Percentiles rank a stretch among this genome's conserved stretches.
Conservation (phyloP, 2,329 filamentous ascomycete species). For the Stagonosporopsis cucurbitacearum region DNA sequence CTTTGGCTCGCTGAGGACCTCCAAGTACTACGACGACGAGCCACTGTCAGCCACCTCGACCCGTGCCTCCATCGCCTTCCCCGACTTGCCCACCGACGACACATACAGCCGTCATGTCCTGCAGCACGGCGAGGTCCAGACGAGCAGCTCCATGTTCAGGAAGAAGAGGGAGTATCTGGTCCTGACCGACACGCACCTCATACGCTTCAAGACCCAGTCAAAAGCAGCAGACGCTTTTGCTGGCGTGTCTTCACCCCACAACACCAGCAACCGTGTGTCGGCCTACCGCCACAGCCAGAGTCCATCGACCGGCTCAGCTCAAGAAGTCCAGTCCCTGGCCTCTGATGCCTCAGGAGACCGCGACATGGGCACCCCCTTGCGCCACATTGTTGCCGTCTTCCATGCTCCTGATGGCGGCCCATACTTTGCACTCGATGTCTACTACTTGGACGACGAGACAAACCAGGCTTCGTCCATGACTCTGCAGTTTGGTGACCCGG, state of each 20-base stretch:
- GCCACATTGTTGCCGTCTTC: conserved; percentile 71
- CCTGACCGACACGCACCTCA: conserved; percentile 70
- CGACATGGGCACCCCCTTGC: conserved; percentile 65
- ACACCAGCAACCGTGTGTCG: conserved; percentile 46
- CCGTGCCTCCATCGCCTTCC: conserved; percentile 51
- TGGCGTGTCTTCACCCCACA: conserved; percentile 38
- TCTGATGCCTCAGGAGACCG: conserved; percentile 60
- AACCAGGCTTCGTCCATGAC: conserved; percentile 67
- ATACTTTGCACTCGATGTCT: conserved; percentile 71
- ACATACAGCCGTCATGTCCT: conserved; percentile 56
- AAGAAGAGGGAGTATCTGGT: conserved; percentile 77
- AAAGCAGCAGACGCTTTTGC: conserved; percentile 69
- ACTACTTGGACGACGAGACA: conserved; percentile 70
- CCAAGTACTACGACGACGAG: conserved; percentile 61
- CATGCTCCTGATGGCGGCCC: conserved; percentile 71
- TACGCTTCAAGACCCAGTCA: conserved; percentile 71
- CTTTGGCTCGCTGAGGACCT: conserved; percentile 64
- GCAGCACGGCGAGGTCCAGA: conserved; percentile 74
- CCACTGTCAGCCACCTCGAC: conserved; percentile 58
- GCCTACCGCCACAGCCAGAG: conserved; percentile 62
- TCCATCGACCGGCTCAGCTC: conserved; percentile 64
- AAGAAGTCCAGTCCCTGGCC: conserved; percentile 61
- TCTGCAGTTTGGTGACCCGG: conserved; percentile 67
- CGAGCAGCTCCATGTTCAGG: conserved; percentile 71
- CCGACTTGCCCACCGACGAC: conserved; percentile 51